A percentile compares a stretch with the other conserved stretches of the same genome.
Conservation (phyloP, 176 grass and related monocot species). For the Zizania latifolia region DNA sequence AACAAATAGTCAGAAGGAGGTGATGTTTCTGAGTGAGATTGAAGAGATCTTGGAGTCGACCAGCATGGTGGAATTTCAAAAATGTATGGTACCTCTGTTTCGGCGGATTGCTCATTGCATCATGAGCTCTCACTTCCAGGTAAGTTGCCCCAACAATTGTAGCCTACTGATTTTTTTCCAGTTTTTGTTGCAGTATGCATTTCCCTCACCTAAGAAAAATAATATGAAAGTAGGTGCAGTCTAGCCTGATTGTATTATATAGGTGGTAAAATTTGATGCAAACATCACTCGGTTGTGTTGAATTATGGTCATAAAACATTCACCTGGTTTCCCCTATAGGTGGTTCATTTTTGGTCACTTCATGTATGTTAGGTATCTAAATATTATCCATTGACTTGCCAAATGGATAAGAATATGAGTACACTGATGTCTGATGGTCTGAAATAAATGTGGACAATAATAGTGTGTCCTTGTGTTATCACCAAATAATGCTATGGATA, state of each 20-base stretch:
- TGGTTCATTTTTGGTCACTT: not conserved
- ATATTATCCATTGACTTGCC: not conserved
- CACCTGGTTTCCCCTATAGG: not conserved
- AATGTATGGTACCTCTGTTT: constrained; percentile 96
- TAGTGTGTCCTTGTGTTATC: not conserved
- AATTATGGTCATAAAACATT: not conserved
- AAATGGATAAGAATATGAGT: constrained; percentile 1
- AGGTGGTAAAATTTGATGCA: not conserved
- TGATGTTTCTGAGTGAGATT: constrained; percentile 95
- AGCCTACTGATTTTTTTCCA: not conserved
- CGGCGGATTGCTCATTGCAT: constrained; percentile 63
- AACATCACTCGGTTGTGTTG: not conserved
- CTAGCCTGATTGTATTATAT: not conserved
- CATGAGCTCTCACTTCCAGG: constrained; percentile 92
- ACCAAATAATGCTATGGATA: constrained; percentile 7
- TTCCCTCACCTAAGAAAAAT: not conserved
- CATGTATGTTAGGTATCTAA: not conserved
- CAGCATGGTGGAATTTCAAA: constrained; percentile 68
- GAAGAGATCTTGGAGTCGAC: constrained; percentile 90
- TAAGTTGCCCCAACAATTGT: constrained; percentile 11
- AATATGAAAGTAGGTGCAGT: not conserved
- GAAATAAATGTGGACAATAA: not conserved
- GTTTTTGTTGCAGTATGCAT: constrained; percentile 18
- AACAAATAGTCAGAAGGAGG: constrained; percentile 95
- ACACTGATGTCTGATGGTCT: not conserved